These are phyloP conservation scores for Phlegmacium glaucopus DNA, from an alignment of 768 basidiomycete genomes.

Conservation along the genomic window DNA sequence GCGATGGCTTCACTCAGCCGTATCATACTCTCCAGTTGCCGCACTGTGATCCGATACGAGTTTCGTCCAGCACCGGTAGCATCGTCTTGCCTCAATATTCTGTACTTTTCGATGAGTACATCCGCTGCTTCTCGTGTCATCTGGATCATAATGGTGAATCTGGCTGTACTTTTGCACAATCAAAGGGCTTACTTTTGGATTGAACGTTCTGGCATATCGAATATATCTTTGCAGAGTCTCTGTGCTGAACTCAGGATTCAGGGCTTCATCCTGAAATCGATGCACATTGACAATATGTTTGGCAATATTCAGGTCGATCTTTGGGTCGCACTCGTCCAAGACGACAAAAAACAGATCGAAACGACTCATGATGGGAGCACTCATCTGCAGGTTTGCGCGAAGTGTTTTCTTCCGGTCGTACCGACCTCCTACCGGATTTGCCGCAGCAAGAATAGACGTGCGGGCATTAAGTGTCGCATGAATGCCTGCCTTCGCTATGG, in stretches of 20 bases:
- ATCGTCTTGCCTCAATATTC: slow-evolving; percentile 89
- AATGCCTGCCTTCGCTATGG: slow-evolving; percentile 98
- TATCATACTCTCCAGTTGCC: slow-evolving; percentile 98
- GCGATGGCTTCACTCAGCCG: slow-evolving; percentile 97
- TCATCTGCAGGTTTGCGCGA: slow-evolving; percentile 94
- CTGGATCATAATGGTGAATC: slow-evolving; percentile 35
- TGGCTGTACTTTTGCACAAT: too few relatives aligned
- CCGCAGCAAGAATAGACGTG: slow-evolving; percentile 95
- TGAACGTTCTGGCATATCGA: slow-evolving; percentile 95
- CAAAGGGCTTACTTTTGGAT: slow-evolving; percentile 71
- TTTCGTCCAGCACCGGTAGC: slow-evolving; percentile 83
- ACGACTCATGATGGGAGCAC: slow-evolving; percentile 97
- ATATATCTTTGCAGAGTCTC: slow-evolving; percentile 97
- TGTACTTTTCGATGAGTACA: slow-evolving; percentile 92
- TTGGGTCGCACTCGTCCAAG: slow-evolving; percentile 93
- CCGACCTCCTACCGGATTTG: slow-evolving; percentile 95
- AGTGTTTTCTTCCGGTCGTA: slow-evolving; percentile 95
- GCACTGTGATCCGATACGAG: slow-evolving; percentile 96
- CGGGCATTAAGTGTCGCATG: slow-evolving; percentile 98
- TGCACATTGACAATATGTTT: slow-evolving; percentile 98
- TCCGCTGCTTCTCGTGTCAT: slow-evolving; percentile 91
- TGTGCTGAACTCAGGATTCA: slow-evolving; percentile 95
- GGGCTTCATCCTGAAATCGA: slow-evolving; percentile 90
- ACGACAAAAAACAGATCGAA: slow-evolving; percentile 99
- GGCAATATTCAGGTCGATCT: slow-evolving; percentile 89